phyloP scores from a whole-genome alignment of 192 early-diverging fungal genomes.

The Mortierella claussenii region DNA sequence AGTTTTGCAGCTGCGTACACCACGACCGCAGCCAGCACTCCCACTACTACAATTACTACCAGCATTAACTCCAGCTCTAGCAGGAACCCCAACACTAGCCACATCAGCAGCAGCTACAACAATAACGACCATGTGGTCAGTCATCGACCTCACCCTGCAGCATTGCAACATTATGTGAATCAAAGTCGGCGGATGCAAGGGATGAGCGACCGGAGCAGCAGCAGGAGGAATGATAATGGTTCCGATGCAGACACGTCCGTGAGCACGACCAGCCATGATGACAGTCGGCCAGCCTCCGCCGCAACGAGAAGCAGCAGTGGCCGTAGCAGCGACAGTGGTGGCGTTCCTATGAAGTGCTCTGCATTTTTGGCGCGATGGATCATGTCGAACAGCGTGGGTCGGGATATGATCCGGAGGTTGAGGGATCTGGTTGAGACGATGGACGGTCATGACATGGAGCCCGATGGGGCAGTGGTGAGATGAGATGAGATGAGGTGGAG shows the following conservation, averaged over 20 bases:
- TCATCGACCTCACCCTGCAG: not conserved
- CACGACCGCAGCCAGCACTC: not conserved
- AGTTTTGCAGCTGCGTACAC: too few relatives aligned
- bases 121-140: not conserved
- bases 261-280: not conserved
- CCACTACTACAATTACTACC: not conserved
- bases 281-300: not conserved
- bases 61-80: not conserved
- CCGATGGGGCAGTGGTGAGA: conserved; percentile 12
- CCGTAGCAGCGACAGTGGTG: not conserved
- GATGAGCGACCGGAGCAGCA: not conserved
- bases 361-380: conserved; percentile 17
- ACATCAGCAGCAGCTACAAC: too few relatives aligned
- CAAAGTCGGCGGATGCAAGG: not conserved
- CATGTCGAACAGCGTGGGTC: conserved; percentile 6
- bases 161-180: not conserved
- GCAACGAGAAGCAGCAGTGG: not conserved
- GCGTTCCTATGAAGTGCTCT: not conserved
- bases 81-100: too few relatives aligned
- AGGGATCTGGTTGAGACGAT: conserved; percentile 25
- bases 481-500: too few relatives aligned
- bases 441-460: conserved; percentile 31
- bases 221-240: not conserved
- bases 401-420: conserved; percentile 10
- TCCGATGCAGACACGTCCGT: not conserved